These are phyloP conservation scores for Strombidium stylifer DNA, from an alignment of 73 alveolate genomes.

Conservation along the genomic window DNA sequence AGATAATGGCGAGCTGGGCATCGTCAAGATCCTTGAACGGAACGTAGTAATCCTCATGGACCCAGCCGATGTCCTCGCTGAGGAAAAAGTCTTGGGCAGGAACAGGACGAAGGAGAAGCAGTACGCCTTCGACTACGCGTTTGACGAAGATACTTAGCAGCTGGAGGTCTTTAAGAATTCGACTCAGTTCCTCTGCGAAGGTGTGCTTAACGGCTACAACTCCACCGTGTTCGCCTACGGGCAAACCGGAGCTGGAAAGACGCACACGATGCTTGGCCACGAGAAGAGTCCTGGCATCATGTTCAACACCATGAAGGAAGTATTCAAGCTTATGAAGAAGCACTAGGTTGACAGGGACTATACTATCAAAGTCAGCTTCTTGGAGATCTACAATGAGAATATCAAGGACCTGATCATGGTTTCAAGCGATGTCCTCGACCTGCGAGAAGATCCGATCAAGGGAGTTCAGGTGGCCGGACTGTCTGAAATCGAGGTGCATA, in stretches of 20 bases:
- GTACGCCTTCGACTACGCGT: conserved; percentile 93
- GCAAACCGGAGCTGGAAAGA: conserved; percentile 98
- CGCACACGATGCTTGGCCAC: conserved; percentile 98
- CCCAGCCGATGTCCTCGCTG: conserved; percentile 49
- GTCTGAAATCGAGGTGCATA: conserved; percentile 79
- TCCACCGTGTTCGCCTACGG: conserved; percentile 98
- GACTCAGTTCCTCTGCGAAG: conserved; percentile 77
- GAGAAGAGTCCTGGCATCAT: conserved; percentile 92
- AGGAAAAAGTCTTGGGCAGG: conserved; percentile 74
- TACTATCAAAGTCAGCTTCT: conserved; percentile 81
- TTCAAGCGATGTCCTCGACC: conserved; percentile 80
- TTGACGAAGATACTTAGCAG: conserved; percentile 72
- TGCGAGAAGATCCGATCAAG: conserved; percentile 95
- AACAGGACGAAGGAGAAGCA: conserved; percentile 90
- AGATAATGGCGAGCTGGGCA: conserved; percentile 51
- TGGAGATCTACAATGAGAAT: conserved; percentile 86
- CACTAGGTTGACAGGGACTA: conserved; percentile 73
- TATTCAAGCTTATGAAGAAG: conserved; percentile 77
- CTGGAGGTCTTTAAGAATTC: conserved; percentile 52
- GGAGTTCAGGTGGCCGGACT: conserved; percentile 93
- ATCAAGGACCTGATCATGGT: conserved; percentile 88
- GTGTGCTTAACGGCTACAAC: conserved; percentile 92
- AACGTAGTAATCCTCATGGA: conserved; percentile 73
- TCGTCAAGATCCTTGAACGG: conserved; percentile 51
- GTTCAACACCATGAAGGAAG: conserved; percentile 89